These are phyloP conservation scores for Petunia hybrid DNA, from an alignment of 305 asterid species.

Conservation along the genomic window DNA sequence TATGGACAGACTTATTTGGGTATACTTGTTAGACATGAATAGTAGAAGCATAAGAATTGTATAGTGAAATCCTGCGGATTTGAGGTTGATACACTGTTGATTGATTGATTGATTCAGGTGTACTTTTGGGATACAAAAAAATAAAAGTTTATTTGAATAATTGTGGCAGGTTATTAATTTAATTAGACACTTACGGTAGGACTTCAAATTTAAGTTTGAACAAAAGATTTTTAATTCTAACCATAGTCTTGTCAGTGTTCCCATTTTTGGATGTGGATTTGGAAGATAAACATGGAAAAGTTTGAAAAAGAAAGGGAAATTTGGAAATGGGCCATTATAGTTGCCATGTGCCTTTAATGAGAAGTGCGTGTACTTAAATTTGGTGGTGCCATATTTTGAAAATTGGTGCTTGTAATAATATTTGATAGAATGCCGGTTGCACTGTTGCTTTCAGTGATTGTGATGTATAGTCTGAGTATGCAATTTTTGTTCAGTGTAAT, in stretches of 20 bases:
- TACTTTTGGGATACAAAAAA: background rate
- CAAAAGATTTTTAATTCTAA: background rate
- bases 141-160: too few species aligned
- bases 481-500: constrained; percentile 18
- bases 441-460: constrained; percentile 39
- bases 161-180: too few species aligned
- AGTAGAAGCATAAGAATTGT: background rate
- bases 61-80: background rate
- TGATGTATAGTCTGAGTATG: constrained; percentile 20
- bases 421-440: constrained; percentile 30
- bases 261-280: background rate
- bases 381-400: background rate
- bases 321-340: constrained; percentile 1
- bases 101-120: constrained; percentile 21
- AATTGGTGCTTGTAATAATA: constrained; percentile 29
- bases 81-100: background rate
- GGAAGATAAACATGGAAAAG: constrained; percentile 10
- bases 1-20: background rate
- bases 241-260: constrained; percentile 11
- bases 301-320: background rate
- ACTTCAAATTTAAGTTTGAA: too few species aligned
- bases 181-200: too few species aligned
- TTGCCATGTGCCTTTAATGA: constrained; percentile 26
- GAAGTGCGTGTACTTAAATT: constrained; percentile 4
- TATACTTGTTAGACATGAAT: constrained; percentile 2